Conservation (phyloP, 345 rosid species). For the Arabidopsis arenosa region DNA sequence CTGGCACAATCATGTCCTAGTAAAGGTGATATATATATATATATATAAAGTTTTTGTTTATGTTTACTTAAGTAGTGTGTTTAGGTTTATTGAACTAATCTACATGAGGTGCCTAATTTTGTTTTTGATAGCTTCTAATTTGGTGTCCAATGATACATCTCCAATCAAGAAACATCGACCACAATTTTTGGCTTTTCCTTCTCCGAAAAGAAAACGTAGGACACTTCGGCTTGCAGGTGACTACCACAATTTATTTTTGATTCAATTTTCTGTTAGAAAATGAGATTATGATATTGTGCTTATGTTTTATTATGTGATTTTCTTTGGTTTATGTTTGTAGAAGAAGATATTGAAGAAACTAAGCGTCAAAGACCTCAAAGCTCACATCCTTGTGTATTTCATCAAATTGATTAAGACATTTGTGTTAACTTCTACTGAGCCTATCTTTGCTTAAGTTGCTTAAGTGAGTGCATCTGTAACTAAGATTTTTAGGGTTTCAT, state of each 20-base stretch:
- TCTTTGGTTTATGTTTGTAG: background rate
- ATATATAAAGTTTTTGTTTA: background rate
- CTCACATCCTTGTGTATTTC: slow-evolving; percentile 10
- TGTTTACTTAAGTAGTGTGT: background rate
- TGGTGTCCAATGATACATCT: background rate
- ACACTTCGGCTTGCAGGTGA: slow-evolving; percentile 9
- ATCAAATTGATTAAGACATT: background rate
- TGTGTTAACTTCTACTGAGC: slow-evolving; percentile 2
- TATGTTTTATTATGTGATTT: slow-evolving; percentile 1
- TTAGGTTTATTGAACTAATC: background rate
- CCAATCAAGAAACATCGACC: background rate
- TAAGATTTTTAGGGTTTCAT: background rate
- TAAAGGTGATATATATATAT: background rate
- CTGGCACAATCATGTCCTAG: background rate
- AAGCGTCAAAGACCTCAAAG: background rate
- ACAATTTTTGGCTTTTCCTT: slow-evolving; percentile 28
- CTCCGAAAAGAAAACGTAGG: slow-evolving; percentile 22
- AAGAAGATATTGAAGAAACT: background rate
- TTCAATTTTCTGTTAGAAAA: background rate
- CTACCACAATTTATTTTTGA: background rate
- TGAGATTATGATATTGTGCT: slow-evolving; percentile 11
- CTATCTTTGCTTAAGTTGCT: background rate
- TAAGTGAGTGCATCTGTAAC: background rate
- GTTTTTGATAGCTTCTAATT: background rate
- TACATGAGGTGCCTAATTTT: background rate